Evolutionary conservation across 441 rosid species (phyloP).

Genomic region (Melastoma candidum): DNA sequence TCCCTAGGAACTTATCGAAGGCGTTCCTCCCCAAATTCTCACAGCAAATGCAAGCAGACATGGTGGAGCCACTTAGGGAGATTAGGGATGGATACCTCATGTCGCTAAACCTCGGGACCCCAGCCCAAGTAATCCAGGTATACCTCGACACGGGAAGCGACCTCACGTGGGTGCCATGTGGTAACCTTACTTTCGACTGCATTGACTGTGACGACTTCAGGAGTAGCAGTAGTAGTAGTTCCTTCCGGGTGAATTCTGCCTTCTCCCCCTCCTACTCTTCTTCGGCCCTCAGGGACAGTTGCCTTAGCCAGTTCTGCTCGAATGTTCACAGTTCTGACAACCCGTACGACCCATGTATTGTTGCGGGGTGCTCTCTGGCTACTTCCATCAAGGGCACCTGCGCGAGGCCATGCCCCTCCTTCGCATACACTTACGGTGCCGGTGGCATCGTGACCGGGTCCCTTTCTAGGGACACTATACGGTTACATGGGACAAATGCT

Average conservation of each 20-base stretch:
- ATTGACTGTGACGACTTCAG: conserved; percentile 54
- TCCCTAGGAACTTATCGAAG: too few relatives aligned
- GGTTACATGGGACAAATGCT: conserved; percentile 28
- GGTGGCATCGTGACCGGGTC: conserved; percentile 52
- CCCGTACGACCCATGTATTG: conserved; percentile 48
- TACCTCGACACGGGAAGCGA: conserved; percentile 89
- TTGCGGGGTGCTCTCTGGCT: conserved; percentile 60
- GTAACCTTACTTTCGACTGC: conserved; percentile 61
- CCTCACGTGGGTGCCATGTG: conserved; percentile 78
- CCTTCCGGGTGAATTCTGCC: conserved; percentile 23
- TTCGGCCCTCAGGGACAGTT: conserved; percentile 41
- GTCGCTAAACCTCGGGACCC: conserved; percentile 66
- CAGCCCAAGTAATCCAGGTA: conserved; percentile 62
- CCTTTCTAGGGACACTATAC: conserved; percentile 52
- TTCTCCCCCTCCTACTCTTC: conserved; percentile 64
- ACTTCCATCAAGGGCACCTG: conserved; percentile 45
- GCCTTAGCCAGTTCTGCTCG: conserved; percentile 46
- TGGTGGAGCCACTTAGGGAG: conserved; percentile 54
- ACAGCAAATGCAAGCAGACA: conserved; percentile 11
- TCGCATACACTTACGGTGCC: conserved; percentile 75
- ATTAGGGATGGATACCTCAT: conserved; percentile 69
- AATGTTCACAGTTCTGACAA: conserved; percentile 69
- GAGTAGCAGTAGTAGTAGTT: conserved; percentile 1
- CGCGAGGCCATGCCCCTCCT: conserved; percentile 70
- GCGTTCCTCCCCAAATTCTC: too few relatives aligned